A percentile compares a stretch with the other conserved stretches of the same genome.
Conservation (phyloP, 164 flowering plant genomes). For the Chimonanthus praecox region DNA sequence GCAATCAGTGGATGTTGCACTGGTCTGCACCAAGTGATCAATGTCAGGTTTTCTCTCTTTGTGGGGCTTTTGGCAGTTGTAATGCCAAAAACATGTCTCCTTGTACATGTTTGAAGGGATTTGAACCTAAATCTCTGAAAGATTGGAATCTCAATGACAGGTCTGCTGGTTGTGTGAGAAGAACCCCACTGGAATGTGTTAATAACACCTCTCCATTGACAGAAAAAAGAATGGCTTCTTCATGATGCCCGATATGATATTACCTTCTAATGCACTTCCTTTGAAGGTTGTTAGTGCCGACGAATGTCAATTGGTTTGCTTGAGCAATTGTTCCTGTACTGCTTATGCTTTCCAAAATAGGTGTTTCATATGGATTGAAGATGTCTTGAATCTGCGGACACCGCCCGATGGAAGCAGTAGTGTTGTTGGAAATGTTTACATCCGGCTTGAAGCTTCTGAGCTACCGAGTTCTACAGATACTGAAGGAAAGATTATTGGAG, state of each 20-base stretch:
- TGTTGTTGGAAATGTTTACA: neutral
- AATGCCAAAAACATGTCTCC: neutral
- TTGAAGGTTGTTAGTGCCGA: neutral
- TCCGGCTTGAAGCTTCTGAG: neutral
- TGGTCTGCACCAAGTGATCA: neutral
- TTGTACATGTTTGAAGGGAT: constrained; percentile 19
- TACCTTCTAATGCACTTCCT: constrained; percentile 1
- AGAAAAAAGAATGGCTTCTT: neutral
- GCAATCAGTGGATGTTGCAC: constrained; percentile 4
- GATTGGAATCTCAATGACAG: constrained; percentile 10
- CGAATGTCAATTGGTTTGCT: constrained; percentile 14
- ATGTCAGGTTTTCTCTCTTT: neutral
- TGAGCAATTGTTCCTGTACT: constrained; percentile 14
- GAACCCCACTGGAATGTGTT: constrained; percentile 11
- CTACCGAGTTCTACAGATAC: neutral
- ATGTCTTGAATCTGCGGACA: neutral
- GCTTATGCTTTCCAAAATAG: constrained; percentile 12
- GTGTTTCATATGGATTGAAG: neutral
- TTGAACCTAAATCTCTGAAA: neutral
- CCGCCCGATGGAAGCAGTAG: neutral
- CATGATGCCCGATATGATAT: neutral
- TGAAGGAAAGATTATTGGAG: constrained; percentile 8
- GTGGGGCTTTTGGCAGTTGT: constrained; percentile 16
- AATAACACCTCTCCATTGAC: neutral
- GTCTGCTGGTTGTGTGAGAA: constrained; percentile 24